Conservation (phyloP, 495 filamentous ascomycete genomes). For the Hypomontagnella submonticulosa region DNA sequence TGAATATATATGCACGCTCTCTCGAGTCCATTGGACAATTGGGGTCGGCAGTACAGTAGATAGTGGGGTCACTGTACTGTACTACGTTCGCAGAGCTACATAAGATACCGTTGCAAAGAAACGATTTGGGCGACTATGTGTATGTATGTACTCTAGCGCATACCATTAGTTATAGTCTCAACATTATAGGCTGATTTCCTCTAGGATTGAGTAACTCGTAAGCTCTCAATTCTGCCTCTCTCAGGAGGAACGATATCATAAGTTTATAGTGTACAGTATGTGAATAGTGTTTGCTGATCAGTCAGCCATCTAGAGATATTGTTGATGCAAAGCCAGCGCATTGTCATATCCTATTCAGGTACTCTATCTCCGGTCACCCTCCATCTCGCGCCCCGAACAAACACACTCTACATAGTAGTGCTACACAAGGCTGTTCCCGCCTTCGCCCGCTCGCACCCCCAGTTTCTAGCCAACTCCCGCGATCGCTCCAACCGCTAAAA, state of each 20-base stretch:
- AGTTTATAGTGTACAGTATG: not conserved
- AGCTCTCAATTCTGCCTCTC: not conserved
- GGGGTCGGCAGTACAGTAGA: conserved; percentile 2
- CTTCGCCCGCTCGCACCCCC: conserved; percentile 21
- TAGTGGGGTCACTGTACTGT: not conserved
- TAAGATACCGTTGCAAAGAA: too few species aligned
- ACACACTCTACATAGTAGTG: not conserved
- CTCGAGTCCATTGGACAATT: conserved; percentile 26
- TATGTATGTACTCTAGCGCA: too few species aligned
- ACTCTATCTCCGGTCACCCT: conserved; percentile 34
- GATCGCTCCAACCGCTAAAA: conserved; percentile 38
- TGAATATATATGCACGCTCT: conserved; percentile 10
- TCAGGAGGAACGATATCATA: not conserved
- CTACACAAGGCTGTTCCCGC: conserved; percentile 29
- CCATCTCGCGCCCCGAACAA: conserved; percentile 13
- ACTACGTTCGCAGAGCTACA: too few species aligned
- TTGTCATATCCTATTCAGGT: conserved; percentile 28
- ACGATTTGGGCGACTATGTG: too few species aligned
- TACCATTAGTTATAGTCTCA: too few species aligned
- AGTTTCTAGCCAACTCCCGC: conserved; percentile 36
- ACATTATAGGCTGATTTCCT: too few species aligned
- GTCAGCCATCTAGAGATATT: not conserved
- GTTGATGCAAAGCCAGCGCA: conserved; percentile 27
- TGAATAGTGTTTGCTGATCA: conserved; percentile 9
- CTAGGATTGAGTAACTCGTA: not conserved